Base-by-base conservation (phyloP, 371 early-diverging fungal genomes). In the Actinomucor elegans region DNA sequence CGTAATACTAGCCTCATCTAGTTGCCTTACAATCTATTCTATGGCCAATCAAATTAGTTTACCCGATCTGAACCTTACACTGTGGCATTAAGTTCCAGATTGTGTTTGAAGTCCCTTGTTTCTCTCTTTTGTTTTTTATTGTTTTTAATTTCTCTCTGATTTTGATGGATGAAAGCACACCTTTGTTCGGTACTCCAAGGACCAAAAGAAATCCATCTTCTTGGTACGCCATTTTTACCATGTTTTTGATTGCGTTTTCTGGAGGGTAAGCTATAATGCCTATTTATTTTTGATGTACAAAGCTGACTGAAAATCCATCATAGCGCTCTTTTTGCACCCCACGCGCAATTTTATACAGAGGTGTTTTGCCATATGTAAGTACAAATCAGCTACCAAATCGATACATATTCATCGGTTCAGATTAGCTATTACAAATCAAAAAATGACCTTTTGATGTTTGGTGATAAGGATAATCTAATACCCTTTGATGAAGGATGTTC, bases 281-380 rank as follows among this genome's bases (percentile, higher is more conserved):
- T 4, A 41, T 14, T 26, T 10, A 26, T 41, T 48, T 14, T 48
- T 47, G n/a, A 41, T 27, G 45, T 31, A 41, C 23, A 29, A 28
- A 26, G 31, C 5, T 8, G 12, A 38, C 1, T 38, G 5, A 20
- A 17, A 37, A 15, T 38, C 11, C 5, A n/a, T 6, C 21, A 21
- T 23, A 75, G 75, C 43, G 61, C 65, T 17, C 24, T 69, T 5
- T 34, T 69, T 32, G 72, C 75, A 15, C 67, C 75, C 23, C 55
- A 55, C 23, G 23, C 61, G 2, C 67, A 75, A 40, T 66, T 71
- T 32, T 67, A 64, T 21, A 75, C 71, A 23, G 65, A 75, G 37
- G 54, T 75, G 0, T 69, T 69, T 27, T 75, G 75, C 34, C 52
- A 48, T 33, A 61, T 54, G 75, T 71, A 64, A 42, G 41, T 2